These are phyloP conservation scores for Suhomyces chickasaworum DNA, from an alignment of 1,139 yeast genomes.

Conservation along the genomic window DNA sequence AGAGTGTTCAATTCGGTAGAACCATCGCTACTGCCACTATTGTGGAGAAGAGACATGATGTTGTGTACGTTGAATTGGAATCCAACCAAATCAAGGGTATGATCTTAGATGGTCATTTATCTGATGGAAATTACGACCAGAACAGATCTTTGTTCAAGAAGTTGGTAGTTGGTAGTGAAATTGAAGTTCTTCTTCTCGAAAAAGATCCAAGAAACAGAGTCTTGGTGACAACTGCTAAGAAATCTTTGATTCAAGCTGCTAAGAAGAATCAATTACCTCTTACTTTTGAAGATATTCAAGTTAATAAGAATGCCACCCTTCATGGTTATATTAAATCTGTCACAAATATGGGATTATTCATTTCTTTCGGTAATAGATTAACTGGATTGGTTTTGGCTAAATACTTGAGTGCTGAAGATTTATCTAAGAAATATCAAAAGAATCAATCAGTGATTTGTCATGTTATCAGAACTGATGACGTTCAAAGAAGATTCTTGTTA, in stretches of 20 bases:
- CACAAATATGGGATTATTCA: conserved; percentile 77
- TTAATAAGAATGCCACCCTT: conserved; percentile 45
- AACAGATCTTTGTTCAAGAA: conserved; percentile 64
- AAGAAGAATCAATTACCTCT: conserved; percentile 56
- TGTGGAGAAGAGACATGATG: conserved; percentile 74
- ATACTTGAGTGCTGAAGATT: conserved; percentile 63
- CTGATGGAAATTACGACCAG: conserved; percentile 75
- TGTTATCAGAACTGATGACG: conserved; percentile 64
- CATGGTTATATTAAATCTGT: conserved; percentile 80
- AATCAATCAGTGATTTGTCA: conserved; percentile 70
- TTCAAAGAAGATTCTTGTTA: conserved; percentile 69
- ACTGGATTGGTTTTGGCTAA: conserved; percentile 84
- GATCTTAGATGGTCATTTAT: conserved; percentile 70
- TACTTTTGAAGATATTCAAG: conserved; percentile 57
- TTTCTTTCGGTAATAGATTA: conserved; percentile 76
- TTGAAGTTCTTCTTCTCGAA: conserved; percentile 68
- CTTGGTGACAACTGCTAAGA: conserved; percentile 64
- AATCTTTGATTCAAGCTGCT: conserved; percentile 68
- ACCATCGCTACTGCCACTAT: conserved; percentile 63
- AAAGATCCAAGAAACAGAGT: conserved; percentile 63
- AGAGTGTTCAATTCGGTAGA: conserved; percentile 59
- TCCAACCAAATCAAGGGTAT: conserved; percentile 68
- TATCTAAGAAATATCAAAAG: conserved; percentile 57
- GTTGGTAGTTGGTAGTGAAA: conserved; percentile 57
- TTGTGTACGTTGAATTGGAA: conserved; percentile 64